Evolutionary conservation across 192 early-diverging fungal species (phyloP).

Genomic region (Podila verticillata): DNA sequence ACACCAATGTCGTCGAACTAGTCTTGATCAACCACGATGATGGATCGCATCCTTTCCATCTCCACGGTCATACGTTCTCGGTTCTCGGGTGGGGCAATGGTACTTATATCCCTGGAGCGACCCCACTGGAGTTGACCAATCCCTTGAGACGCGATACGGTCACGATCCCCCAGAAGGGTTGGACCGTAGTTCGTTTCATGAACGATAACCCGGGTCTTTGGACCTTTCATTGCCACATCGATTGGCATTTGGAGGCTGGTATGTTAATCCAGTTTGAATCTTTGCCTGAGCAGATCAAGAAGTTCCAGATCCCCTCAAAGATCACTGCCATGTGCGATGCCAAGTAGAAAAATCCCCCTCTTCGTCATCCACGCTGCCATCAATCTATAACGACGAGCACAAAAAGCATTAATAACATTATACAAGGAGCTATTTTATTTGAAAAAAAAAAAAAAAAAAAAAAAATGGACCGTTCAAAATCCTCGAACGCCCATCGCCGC

Average conservation of each 20-base stretch:
- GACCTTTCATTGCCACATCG: slow-evolving; percentile 58
- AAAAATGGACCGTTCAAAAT: too few relatives aligned
- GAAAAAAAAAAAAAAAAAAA: too few relatives aligned
- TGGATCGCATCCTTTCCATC: slow-evolving; percentile 48
- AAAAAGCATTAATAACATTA: too few relatives aligned
- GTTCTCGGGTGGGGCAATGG: slow-evolving; percentile 43
- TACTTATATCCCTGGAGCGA: slow-evolving; percentile 11
- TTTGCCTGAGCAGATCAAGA: slow-evolving; percentile 21
- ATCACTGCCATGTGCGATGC: too few relatives aligned
- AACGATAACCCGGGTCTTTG: slow-evolving; percentile 55
- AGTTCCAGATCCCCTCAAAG: too few relatives aligned
- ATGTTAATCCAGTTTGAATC: slow-evolving; percentile 48
- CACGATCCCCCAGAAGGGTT: slow-evolving; percentile 39
- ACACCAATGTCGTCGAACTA: slow-evolving; percentile 25
- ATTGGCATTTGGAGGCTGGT: slow-evolving; percentile 56
- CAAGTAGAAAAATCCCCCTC: too few relatives aligned
- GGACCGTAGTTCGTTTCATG: slow-evolving; percentile 28
- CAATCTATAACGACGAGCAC: too few relatives aligned
- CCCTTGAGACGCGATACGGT: slow-evolving; percentile 45
- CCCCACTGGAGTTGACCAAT: slow-evolving; percentile 14
- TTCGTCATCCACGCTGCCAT: too few relatives aligned
- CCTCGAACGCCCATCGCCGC: too few relatives aligned
- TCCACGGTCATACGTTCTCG: slow-evolving; percentile 54
- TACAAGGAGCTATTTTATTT: too few relatives aligned
- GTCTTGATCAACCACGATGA: slow-evolving; percentile 30